Conservation (phyloP, 2,329 filamentous ascomycete genomes). For the Aspergillus arachidicola region DNA sequence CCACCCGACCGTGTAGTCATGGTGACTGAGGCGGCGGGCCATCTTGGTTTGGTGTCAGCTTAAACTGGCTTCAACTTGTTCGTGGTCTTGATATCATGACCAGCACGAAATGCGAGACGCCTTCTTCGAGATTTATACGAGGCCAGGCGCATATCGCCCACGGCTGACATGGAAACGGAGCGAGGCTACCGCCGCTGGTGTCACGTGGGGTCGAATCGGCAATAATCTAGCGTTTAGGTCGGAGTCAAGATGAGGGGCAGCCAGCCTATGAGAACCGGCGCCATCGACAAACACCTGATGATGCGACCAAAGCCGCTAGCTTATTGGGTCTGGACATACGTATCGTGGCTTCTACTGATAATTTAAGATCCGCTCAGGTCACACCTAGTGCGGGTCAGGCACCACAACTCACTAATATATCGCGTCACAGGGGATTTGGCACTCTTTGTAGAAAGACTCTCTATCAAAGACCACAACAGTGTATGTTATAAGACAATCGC, state of each 20-base stretch:
- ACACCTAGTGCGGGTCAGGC: too few relatives aligned
- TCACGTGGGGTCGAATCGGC: neutral
- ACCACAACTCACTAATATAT: too few relatives aligned
- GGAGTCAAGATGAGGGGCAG: neutral
- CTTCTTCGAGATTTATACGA: neutral
- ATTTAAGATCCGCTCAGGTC: too few relatives aligned
- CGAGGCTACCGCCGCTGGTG: conserved; percentile 1
- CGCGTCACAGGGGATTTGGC: too few relatives aligned
- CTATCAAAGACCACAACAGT: too few relatives aligned
- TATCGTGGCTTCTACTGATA: too few relatives aligned
- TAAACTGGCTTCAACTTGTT: neutral
- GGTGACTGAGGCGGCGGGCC: neutral
- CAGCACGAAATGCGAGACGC: neutral
- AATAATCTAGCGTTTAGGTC: neutral
- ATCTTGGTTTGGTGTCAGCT: neutral
- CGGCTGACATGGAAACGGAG: conserved; percentile 5
- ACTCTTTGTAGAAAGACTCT: too few relatives aligned
- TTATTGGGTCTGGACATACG: too few relatives aligned
- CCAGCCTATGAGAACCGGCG: neutral
- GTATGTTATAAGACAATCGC: too few relatives aligned
- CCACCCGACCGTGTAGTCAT: conserved; percentile 45
- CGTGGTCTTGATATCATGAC: neutral
- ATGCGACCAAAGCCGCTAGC: too few relatives aligned
- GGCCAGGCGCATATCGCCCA: neutral
- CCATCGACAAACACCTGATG: too few relatives aligned